Evolutionary conservation across 768 basidiomycete genomes (phyloP), one percentile per base, ranked within the genome.

Genomic region (Kwoniella dendrophila): DNA sequence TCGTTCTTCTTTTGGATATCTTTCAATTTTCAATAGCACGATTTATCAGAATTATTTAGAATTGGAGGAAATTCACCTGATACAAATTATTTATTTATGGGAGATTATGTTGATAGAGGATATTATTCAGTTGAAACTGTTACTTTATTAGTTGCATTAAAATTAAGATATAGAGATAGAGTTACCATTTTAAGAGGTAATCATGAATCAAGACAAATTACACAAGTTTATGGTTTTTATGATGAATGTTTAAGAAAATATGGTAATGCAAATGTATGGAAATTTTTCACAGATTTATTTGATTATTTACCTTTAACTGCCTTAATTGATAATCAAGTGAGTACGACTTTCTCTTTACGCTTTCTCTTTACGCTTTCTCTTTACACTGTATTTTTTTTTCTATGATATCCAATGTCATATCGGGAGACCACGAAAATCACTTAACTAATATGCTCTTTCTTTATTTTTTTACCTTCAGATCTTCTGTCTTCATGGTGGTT

Each of bases 31-130:
- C 55, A 71, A 72, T 83, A 99, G 95, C 96, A 99, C 82, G 96
- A 99, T 83, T 89, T 99, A 57, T 95, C 93, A 60, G 96, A 99
- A 80, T 87, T 98, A 40, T 97, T 99, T 83, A 88, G 94, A 55
- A 98, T 98, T 77, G 96, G 96, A 56, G 96, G 96, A 54, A 97
- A 97, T 83, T 97, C 94, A 16, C 96, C 96, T 47, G 95, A 98
- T 82, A 99, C 96, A 68, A 99, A 97, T 82, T 99, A 99, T 81
- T 88, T 99, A 74, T 99, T 98, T 84, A 99, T 99, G 96, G 96
- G 96, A 29, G 96, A 99, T 83, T 99, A 97, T 78, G 96, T 98
- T 72, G 96, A 97, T 83, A 87, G 94, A 75, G 95, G 95, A 20
- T 99, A 97, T 84, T 98, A 97, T 82, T 96, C 93, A 20, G 95